Percentiles rank a stretch among this genome's conserved stretches.
phyloP scores from a whole-genome alignment of 2,329 filamentous ascomycete species.

The Graphilbum sp. region DNA sequence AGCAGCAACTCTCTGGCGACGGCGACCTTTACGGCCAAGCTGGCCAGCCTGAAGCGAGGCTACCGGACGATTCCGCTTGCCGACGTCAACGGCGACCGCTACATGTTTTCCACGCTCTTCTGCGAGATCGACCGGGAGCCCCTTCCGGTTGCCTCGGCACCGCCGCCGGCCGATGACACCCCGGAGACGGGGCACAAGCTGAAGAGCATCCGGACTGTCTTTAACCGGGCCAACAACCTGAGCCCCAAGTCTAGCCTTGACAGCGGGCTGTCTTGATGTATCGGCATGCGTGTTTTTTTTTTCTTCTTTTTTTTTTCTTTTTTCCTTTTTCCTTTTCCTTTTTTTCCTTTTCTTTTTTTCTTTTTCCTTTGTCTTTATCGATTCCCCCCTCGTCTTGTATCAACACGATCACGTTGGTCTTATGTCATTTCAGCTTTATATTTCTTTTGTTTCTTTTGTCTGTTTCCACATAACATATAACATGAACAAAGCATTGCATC shows the following conservation, averaged over 20 bases:
- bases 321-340: conserved; percentile 10
- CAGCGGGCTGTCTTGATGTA: background rate
- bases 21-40: conserved; percentile 84
- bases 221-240: conserved; percentile 31
- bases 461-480: background rate
- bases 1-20: conserved; percentile 29
- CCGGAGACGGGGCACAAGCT: conserved; percentile 32
- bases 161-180: conserved; percentile 8
- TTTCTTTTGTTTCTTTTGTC: background rate
- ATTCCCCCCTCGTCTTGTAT: conserved; percentile 2
- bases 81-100: conserved; percentile 79
- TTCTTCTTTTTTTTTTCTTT: background rate
- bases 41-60: conserved; percentile 75
- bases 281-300: background rate
- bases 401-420: too few relatives aligned
- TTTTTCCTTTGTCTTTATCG: conserved; percentile 1
- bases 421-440: conserved; percentile 7
- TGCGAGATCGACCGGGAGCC: conserved; percentile 61
- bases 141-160: conserved; percentile 36
- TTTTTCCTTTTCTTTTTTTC: conserved; percentile 6
- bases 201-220: conserved; percentile 31
- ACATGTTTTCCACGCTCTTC: conserved; percentile 87
- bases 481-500: background rate
- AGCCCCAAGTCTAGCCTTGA: conserved; percentile 34
- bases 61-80: conserved; percentile 85